phyloP scores from a whole-genome alignment of 768 basidiomycete species.

The Rhodotorula toruloides region DNA sequence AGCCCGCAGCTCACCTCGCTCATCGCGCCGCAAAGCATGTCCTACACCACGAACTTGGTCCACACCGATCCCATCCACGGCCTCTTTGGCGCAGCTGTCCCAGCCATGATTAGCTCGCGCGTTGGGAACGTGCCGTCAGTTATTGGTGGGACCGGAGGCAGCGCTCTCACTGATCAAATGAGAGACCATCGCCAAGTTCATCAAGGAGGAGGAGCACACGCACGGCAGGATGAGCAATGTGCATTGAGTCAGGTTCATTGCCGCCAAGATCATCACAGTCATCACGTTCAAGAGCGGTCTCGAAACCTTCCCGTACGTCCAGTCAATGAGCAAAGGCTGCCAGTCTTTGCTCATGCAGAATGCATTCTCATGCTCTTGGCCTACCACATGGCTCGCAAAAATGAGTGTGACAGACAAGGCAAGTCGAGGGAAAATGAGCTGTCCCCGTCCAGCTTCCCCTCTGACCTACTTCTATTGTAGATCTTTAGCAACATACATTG shows the following conservation, averaged over 20 bases:
- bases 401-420: too few species aligned
- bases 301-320: conserved; percentile 31
- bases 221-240: conserved; percentile 9
- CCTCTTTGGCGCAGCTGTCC: conserved; percentile 40
- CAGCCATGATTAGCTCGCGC: conserved; percentile 39
- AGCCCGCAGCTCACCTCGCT: conserved; percentile 40
- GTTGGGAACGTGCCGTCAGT: conserved; percentile 42
- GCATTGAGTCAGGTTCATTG: conserved; percentile 11
- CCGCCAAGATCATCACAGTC: conserved; percentile 4
- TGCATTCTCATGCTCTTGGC: conserved; percentile 31
- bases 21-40: conserved; percentile 41
- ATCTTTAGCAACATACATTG: too few species aligned
- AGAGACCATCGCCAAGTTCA: conserved; percentile 19
- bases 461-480: too few species aligned
- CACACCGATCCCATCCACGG: conserved; percentile 39
- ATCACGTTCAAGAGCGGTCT: conserved; percentile 30
- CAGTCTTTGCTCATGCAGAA: background rate
- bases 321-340: background rate
- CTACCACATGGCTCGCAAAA: too few species aligned
- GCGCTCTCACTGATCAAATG: conserved; percentile 39
- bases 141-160: conserved; percentile 42
- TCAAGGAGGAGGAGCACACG: conserved; percentile 34
- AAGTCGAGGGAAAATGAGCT: too few species aligned
- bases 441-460: too few species aligned
- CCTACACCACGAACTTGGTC: conserved; percentile 40